A percentile compares a stretch with the other conserved stretches of the same genome.
phyloP scores from a whole-genome alignment of 1,139 yeast genomes.

The Lodderomyces elongisporus region DNA sequence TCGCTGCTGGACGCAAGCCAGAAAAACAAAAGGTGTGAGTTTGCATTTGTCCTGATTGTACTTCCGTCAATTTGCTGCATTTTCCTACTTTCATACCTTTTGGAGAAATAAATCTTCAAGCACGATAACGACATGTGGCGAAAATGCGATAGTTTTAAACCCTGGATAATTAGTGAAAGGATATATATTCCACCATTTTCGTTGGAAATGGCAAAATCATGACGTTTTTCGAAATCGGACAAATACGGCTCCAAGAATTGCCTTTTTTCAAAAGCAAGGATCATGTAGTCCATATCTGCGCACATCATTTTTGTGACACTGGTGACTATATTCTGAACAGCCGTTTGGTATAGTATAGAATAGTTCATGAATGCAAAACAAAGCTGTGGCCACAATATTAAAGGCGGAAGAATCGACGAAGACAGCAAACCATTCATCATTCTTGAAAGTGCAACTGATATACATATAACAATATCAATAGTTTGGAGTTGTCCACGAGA shows the following conservation, averaged over 20 bases:
- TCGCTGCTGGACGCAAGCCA: slow-evolving; percentile 47
- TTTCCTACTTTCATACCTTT: slow-evolving; percentile 27
- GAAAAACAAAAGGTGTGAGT: slow-evolving; percentile 50
- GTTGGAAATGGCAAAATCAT: slow-evolving; percentile 35
- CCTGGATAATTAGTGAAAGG: slow-evolving; percentile 51
- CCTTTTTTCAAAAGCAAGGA: slow-evolving; percentile 37
- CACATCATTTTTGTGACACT: slow-evolving; percentile 22
- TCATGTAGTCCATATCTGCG: too few relatives aligned
- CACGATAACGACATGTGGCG: slow-evolving; percentile 52
- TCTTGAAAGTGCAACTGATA: slow-evolving; percentile 50
- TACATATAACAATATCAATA: slow-evolving; percentile 33
- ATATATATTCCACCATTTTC: slow-evolving; percentile 55
- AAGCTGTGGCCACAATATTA: slow-evolving; percentile 62
- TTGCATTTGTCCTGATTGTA: slow-evolving; percentile 17
- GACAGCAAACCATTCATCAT: slow-evolving; percentile 59
- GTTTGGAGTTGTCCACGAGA: slow-evolving; percentile 18
- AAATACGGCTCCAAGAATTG: slow-evolving; percentile 38
- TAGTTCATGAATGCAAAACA: slow-evolving; percentile 32
- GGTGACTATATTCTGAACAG: slow-evolving; percentile 38
- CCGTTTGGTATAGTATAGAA: slow-evolving; percentile 49
- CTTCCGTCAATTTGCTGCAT: slow-evolving; percentile 7
- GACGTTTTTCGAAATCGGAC: slow-evolving; percentile 41
- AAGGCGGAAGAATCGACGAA: slow-evolving; percentile 49
- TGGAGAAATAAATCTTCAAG: slow-evolving; percentile 45
- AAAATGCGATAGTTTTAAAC: slow-evolving; percentile 59